phyloP scores from a whole-genome alignment of 2,329 filamentous ascomycete genomes.

The Penicillium sp. region DNA sequence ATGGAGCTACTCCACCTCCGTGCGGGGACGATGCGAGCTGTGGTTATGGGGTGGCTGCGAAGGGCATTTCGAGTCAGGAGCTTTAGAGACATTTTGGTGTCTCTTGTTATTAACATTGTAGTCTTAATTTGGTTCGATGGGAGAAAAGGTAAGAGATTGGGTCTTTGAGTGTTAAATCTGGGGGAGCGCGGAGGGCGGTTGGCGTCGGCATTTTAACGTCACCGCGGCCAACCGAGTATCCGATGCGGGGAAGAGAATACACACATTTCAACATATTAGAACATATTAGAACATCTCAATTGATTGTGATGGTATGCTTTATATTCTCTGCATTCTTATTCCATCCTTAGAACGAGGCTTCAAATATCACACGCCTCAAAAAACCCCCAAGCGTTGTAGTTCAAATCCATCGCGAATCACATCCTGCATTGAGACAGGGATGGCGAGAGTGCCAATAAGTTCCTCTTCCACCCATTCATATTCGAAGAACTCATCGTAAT shows the following conservation, averaged over 20 bases:
- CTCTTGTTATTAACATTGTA: conserved; percentile 4
- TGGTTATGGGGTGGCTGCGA: conserved; percentile 4
- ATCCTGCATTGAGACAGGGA: background rate
- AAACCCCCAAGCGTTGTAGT: no score
- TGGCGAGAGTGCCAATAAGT: background rate
- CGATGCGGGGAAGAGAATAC: conserved; percentile 2
- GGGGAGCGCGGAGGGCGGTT: conserved; percentile 27
- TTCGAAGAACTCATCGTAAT: background rate
- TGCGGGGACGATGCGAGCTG: conserved; percentile 12
- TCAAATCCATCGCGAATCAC: background rate
- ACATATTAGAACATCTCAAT: no score
- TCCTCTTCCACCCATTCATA: background rate
- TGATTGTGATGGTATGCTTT: background rate
- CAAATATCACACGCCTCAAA: background rate
- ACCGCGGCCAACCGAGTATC: conserved; percentile 13
- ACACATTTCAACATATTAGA: no score
- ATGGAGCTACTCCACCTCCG: conserved; percentile 54
- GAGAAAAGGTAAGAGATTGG: conserved; percentile 4
- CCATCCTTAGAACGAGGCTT: background rate
- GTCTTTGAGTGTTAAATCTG: conserved; percentile 5
- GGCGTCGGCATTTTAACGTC: conserved; percentile 23
- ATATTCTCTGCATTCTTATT: background rate
- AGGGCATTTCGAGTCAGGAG: conserved; percentile 14
- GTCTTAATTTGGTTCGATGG: background rate
- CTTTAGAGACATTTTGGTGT: conserved; percentile 19